These are phyloP conservation scores for Gleditsia sinensis DNA, from an alignment of 306 rosid species.

Conservation along the genomic window DNA sequence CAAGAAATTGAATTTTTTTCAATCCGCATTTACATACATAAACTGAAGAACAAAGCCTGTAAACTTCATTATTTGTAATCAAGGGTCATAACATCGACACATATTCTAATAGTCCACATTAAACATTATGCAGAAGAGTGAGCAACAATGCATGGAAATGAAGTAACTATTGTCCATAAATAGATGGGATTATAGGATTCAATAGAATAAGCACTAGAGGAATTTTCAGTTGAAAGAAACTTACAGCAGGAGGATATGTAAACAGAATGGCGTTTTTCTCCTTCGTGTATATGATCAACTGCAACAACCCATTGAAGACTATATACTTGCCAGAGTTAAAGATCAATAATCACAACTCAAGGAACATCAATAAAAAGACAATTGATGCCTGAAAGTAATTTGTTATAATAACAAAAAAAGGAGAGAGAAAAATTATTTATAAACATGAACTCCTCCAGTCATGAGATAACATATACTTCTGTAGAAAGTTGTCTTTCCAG, in stretches of 20 bases:
- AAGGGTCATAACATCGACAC: not conserved
- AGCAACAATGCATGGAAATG: not conserved
- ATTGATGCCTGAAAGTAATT: not conserved
- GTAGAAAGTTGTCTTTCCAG: not conserved
- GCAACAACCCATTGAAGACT: conserved; percentile 81
- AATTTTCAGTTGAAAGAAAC: conserved; percentile 28
- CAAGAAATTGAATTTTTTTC: not conserved
- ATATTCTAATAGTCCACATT: not conserved
- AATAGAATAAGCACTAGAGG: not conserved
- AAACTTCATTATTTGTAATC: not conserved
- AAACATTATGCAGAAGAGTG: conserved; percentile 7
- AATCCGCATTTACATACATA: not conserved
- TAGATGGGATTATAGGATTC: conserved; percentile 11
- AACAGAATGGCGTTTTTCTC: conserved; percentile 90
- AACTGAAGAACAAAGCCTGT: not conserved
- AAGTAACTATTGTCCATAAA: not conserved
- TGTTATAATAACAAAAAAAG: not conserved
- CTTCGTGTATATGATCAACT: conserved; percentile 78
- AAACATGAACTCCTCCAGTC: not conserved
- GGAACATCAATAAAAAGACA: not conserved
- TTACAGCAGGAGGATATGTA: conserved; percentile 82
- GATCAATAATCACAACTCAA: conserved; percentile 45
- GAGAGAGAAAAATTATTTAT: not conserved
- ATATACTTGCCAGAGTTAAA: conserved; percentile 78
- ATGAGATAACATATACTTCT: not conserved